Evolutionary conservation across 192 early-diverging fungal species (phyloP), one percentile per base, ranked within the genome.

Genomic region (Coemansia sp.): DNA sequence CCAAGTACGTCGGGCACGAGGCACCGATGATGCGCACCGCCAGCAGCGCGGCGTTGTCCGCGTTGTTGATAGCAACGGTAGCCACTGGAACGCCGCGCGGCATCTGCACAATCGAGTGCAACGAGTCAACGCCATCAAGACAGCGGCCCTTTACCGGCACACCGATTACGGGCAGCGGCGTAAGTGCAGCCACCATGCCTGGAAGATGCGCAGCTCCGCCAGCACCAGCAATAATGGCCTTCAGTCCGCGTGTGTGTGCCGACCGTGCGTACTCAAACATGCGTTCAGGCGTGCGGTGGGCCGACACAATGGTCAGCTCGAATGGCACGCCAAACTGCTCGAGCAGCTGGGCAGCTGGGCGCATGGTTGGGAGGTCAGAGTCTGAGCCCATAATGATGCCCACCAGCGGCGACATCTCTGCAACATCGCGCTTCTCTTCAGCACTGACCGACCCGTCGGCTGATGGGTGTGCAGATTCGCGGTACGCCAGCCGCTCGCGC

Each of bases 311-410:
- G 0, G 94, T 92, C n/a, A 98, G 62, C 73, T 99, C 97, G 70
- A 96, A 98, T 0, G 97, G 95, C 26, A 97, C 88, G 34, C 84
- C 87, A 77, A 99, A 92, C 25, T 88, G 85, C 64, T 90, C 85
- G 26, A 99, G 83, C 54, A 98, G 92, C 64, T 88, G 71, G 15
- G 94, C 96, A 26, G 93, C 95, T 2, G 92, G 82, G 52, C 90
- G 93, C 87, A 99, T 90, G 0, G 89, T 92, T 28, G 95, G 96
- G 52, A 99, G 83, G 68, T 99, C 97, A 12, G 93, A 95, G 83
- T 99, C 97, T 0, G 92, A 94, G 11, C 97, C 97, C 97, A 99
- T 99, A 61, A 99, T 98, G 61, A 99, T 94, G 44, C 91, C 94
- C 5, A 99, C 96, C 17, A 95, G 68, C 8, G 95, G 93, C n/a